Percentiles rank a stretch among this genome's conserved stretches.
phyloP scores from a whole-genome alignment of 169 alveolate genomes.

The Sarcocystis neurona region DNA sequence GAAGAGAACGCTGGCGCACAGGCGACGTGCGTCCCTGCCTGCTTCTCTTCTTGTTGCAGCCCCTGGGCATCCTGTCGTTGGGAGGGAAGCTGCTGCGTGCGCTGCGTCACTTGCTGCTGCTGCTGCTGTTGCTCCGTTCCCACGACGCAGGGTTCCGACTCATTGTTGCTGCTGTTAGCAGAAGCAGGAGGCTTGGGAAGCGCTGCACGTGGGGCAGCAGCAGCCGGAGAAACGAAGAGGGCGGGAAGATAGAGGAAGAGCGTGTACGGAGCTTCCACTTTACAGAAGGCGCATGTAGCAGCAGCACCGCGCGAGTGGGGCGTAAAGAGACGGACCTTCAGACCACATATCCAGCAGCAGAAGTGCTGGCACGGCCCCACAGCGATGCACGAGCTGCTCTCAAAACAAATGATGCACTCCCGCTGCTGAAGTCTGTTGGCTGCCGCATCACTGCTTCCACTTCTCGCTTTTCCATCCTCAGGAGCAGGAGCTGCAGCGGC shows the following conservation, averaged over 20 bases:
- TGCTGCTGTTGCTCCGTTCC: too few relatives aligned
- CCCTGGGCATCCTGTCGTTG: too few relatives aligned
- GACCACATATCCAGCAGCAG: neutral
- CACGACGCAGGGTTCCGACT: too few relatives aligned
- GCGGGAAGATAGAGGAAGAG: slow-evolving; percentile 8
- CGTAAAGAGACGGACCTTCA: slow-evolving; percentile 1
- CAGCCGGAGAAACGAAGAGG: neutral
- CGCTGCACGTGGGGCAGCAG: neutral
- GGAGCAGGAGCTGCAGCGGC: neutral
- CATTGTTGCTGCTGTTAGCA: too few relatives aligned
- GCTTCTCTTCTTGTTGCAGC: too few relatives aligned
- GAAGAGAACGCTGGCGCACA: too few relatives aligned
- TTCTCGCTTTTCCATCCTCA: neutral
- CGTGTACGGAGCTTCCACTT: neutral
- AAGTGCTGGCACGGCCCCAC: slow-evolving; percentile 13
- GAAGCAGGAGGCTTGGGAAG: neutral
- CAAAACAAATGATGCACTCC: slow-evolving; percentile 12
- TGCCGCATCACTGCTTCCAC: neutral
- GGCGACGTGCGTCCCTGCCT: too few relatives aligned
- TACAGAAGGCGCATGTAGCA: slow-evolving; percentile 15
- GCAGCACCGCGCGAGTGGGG: neutral
- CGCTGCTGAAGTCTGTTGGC: neutral
- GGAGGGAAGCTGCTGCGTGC: too few relatives aligned
- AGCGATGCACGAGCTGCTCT: neutral
- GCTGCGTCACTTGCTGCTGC: too few relatives aligned